These are phyloP conservation scores for Fusarium devonianum DNA, from an alignment of 2,329 filamentous ascomycete genomes.

Conservation along the genomic window DNA sequence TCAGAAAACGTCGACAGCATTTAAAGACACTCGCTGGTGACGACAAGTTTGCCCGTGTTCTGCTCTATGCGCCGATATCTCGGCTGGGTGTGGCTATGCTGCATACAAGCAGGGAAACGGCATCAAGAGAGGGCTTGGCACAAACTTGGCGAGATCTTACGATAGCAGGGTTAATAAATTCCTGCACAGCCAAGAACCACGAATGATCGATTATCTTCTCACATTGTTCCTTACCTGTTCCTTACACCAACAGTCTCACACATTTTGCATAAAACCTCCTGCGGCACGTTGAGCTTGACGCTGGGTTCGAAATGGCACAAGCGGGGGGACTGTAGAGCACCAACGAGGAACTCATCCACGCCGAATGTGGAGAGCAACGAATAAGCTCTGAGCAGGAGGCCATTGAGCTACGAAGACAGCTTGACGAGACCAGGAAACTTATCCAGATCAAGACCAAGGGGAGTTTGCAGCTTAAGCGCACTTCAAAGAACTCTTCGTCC, in stretches of 20 bases:
- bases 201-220: too few relatives aligned
- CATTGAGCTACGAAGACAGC: neutral
- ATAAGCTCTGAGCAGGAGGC: neutral
- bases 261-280: neutral
- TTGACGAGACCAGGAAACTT: neutral
- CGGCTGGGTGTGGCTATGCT: conserved; percentile 9
- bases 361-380: neutral
- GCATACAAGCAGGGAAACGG: conserved; percentile 9
- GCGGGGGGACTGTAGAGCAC: neutral
- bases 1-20: too few relatives aligned
- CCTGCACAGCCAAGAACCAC: too few relatives aligned
- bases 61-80: conserved; percentile 4
- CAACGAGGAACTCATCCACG: conserved; percentile 1
- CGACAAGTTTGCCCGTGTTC: too few relatives aligned
- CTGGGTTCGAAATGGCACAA: neutral
- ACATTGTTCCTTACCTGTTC: too few relatives aligned
- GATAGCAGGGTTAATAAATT: neutral
- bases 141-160: conserved; percentile 1
- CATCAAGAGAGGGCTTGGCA: conserved; percentile 3
- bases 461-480: neutral
- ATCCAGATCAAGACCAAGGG: conserved; percentile 1
- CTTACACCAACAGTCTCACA: neutral
- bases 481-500: neutral
- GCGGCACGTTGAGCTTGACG: neutral
- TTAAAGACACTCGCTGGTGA: too few relatives aligned